Percentiles rank a stretch among this genome's conserved stretches.
These are phyloP conservation scores for Cadophora gregata DNA, from an alignment of 2,329 filamentous ascomycete genomes.

Conservation along the genomic window DNA sequence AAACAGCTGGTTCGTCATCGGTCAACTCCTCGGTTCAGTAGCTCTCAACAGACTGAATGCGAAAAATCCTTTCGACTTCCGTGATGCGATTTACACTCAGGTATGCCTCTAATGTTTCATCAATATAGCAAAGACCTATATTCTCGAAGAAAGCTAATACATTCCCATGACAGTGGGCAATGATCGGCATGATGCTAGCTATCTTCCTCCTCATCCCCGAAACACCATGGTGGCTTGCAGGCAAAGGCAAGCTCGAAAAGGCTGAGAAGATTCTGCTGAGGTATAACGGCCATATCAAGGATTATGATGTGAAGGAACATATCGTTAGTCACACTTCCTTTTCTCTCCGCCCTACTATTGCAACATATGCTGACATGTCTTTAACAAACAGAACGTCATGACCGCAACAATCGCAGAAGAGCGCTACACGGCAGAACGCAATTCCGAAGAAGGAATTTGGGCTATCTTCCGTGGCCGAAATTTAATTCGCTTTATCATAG, in stretches of 20 bases:
- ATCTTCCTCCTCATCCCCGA: slow-evolving; percentile 50
- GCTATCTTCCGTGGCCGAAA: slow-evolving; percentile 44
- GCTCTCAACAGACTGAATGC: slow-evolving; percentile 48
- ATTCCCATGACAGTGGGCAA: slow-evolving; percentile 50
- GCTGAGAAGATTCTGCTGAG: slow-evolving; percentile 34
- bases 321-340: slow-evolving; percentile 34
- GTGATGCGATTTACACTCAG: slow-evolving; percentile 51
- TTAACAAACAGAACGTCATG: slow-evolving; percentile 27
- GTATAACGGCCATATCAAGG: slow-evolving; percentile 39
- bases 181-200: slow-evolving; percentile 49
- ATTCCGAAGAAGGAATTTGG: slow-evolving; percentile 39
- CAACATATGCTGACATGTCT: neutral
- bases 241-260: slow-evolving; percentile 42
- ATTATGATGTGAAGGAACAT: slow-evolving; percentile 43
- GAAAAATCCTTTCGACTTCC: slow-evolving; percentile 45
- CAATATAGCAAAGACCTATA: too few species aligned
- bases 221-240: slow-evolving; percentile 50
- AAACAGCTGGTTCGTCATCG: slow-evolving; percentile 50
- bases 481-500: slow-evolving; percentile 42
- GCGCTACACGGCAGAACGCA: slow-evolving; percentile 35
- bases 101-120: slow-evolving; percentile 37
- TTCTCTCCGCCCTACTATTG: neutral
- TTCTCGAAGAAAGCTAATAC: neutral
- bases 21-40: slow-evolving; percentile 51
- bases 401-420: slow-evolving; percentile 39